Base-by-base conservation (phyloP, 768 basidiomycete species). In the Termitomyces sp. region DNA sequence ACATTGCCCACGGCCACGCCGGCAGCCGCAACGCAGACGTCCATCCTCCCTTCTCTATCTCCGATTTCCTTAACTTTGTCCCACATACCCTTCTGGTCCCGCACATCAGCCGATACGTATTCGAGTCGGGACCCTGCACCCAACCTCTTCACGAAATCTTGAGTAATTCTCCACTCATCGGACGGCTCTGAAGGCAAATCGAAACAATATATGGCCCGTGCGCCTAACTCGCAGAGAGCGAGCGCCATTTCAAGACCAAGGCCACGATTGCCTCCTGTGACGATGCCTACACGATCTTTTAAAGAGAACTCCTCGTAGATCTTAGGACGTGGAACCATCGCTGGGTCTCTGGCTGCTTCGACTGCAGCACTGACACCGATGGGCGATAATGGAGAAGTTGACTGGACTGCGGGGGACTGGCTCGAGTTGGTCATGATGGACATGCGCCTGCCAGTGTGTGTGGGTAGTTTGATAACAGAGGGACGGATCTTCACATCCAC, bases 211-310 rank as follows among this genome's bases (percentile, higher is more conserved):
- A 87, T 76, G 0, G 75, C 81, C 7, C 79, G 76, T 3, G 83
- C 85, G 28, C 89, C 89, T 19, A 82, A 83, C 71, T 90, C 89
- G 44, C 80, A 79, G 44, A 90, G 70, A 3, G 85, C 80, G 53
- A 50, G 14, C 23, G 35, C 35, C 49, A 50, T 45, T 28, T 45
- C 33, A 23, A 50, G 21, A 14, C 35, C 49, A 17, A 38, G 35
- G 15, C 49, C 23, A 6, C 21, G 23, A 50, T 50, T 14, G 7
- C 48, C 49, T 1, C 35, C 49, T 17, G 35, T 50, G 35, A 26
- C 48, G 21, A 49, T 23, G 48, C 48, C 48, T 8, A 45, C 44
- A 28, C 44, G 44, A 28, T 45, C 44, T 45, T 45, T 45, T 14
- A 45, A 12, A 35, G 49, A 50, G 15, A 38, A 23, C 9, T 23